Percentiles rank a stretch among this genome's conserved stretches.
Conservation (phyloP, 2,329 filamentous ascomycete species). For the Eutypa lata region DNA sequence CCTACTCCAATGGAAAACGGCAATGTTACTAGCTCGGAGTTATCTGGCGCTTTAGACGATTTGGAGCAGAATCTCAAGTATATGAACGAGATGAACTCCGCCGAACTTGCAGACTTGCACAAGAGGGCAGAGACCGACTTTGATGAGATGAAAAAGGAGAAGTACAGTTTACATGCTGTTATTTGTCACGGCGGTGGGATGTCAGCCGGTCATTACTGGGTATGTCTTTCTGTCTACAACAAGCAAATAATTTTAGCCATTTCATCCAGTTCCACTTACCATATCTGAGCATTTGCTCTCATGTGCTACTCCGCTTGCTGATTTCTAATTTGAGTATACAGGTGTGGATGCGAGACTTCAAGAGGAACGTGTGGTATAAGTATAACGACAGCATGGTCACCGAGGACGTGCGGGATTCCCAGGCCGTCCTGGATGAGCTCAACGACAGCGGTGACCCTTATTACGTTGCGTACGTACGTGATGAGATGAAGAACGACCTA, state of each 20-base stretch:
- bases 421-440: constrained; percentile 66
- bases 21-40: constrained; percentile 1
- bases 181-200: constrained; percentile 83
- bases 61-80: constrained; percentile 6
- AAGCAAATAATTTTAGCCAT: too few relatives aligned
- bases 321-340: background rate
- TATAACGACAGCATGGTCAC: constrained; percentile 89
- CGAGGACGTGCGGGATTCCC: constrained; percentile 58
- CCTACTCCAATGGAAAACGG: background rate
- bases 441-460: constrained; percentile 73
- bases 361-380: constrained; percentile 76
- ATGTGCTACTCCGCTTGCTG: background rate
- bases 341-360: constrained; percentile 88
- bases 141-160: constrained; percentile 57
- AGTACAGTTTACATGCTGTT: constrained; percentile 84
- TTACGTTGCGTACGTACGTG: constrained; percentile 79
- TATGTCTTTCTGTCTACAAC: too few relatives aligned
- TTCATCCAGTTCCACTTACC: too few relatives aligned
- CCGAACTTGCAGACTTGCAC: constrained; percentile 40
- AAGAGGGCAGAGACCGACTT: constrained; percentile 52
- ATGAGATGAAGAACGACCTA: constrained; percentile 56
- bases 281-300: too few relatives aligned
- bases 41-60: constrained; percentile 18
- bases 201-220: constrained; percentile 87
- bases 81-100: constrained; percentile 42